phyloP scores from a whole-genome alignment of 306 rosid species.

The Pyrus pyrifolia region DNA sequence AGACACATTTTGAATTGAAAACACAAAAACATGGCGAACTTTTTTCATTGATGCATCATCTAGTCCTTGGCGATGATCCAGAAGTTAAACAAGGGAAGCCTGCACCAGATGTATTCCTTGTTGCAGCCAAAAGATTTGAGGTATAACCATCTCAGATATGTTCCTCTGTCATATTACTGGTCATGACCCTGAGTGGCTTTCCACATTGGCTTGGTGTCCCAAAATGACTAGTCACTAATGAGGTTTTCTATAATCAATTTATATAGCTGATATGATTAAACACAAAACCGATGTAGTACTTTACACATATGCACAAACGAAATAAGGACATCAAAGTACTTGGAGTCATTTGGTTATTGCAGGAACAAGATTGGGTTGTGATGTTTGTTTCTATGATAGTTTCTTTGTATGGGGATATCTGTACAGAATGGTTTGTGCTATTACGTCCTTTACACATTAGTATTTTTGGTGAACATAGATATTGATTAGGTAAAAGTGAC shows the following conservation, averaged over 20 bases:
- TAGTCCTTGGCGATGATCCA: slow-evolving; percentile 89
- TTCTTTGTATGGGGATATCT: not conserved
- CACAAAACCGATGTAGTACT: not conserved
- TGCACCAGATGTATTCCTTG: slow-evolving; percentile 77
- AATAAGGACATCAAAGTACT: not conserved
- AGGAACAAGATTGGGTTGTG: not conserved
- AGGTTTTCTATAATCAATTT: not conserved
- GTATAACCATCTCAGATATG: slow-evolving; percentile 29
- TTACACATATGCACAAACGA: not conserved
- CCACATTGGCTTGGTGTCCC: not conserved
- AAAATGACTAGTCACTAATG: not conserved
- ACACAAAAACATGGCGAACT: slow-evolving; percentile 66
- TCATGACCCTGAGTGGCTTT: not conserved
- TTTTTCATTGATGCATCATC: slow-evolving; percentile 83
- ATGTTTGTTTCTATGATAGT: not conserved
- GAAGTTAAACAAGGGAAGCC: slow-evolving; percentile 97
- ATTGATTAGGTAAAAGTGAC: slow-evolving; percentile 8
- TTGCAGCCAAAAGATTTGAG: slow-evolving; percentile 94
- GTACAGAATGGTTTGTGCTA: not conserved
- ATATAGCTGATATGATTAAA: not conserved
- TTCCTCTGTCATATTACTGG: not conserved
- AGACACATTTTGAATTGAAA: slow-evolving; percentile 77
- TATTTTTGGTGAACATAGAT: slow-evolving; percentile 8
- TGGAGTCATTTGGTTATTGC: not conserved
- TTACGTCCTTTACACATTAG: not conserved